Conservation (phyloP, 441 rosid species). For the Brassica balearica region DNA sequence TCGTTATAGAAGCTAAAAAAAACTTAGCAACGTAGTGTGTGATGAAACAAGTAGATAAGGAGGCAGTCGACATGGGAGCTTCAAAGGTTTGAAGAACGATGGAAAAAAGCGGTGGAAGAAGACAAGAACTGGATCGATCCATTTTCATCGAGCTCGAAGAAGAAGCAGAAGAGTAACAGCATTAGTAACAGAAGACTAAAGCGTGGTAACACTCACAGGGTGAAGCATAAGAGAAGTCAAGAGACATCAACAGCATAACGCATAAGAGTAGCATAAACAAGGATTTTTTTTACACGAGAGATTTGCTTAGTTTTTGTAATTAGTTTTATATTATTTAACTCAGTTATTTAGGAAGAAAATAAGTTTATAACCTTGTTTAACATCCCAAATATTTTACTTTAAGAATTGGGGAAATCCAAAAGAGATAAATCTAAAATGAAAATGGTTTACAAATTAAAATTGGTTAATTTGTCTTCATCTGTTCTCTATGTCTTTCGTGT, state of each 20-base stretch:
- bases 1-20: background rate
- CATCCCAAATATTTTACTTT: too few species aligned
- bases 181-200: conserved; percentile 33
- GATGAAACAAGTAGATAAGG: conserved; percentile 64
- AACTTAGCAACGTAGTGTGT: background rate
- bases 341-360: too few species aligned
- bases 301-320: conserved; percentile 21
- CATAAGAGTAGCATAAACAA: background rate
- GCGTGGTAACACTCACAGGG: conserved; percentile 30
- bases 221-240: conserved; percentile 26
- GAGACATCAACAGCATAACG: conserved; percentile 25
- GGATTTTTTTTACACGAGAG: conserved; percentile 2
- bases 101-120: conserved; percentile 71
- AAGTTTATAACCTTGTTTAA: too few species aligned
- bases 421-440: too few species aligned
- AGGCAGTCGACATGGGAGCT: conserved; percentile 92
- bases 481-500: too few species aligned
- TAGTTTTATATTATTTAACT: conserved; percentile 1
- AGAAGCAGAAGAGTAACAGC: conserved; percentile 35
- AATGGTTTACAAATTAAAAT: too few species aligned
- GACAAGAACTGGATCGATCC: conserved; percentile 85
- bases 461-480: too few species aligned
- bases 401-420: too few species aligned
- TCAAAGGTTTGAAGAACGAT: conserved; percentile 69
- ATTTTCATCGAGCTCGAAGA: conserved; percentile 42